Base-by-base conservation (phyloP, 2,329 filamentous ascomycete genomes). In the Nothopassalora personata region DNA sequence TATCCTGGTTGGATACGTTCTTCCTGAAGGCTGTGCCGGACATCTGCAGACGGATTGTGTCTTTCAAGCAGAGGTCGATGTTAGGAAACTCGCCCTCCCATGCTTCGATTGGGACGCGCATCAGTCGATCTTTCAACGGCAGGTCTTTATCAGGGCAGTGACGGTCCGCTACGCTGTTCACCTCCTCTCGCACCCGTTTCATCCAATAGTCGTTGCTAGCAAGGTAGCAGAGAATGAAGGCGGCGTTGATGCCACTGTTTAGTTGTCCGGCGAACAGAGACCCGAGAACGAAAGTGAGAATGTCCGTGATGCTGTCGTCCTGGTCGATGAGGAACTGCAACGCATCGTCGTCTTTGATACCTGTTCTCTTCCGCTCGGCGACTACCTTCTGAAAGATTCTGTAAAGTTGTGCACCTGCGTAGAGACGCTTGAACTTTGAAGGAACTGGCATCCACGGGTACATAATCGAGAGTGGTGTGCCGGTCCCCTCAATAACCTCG, bases 31-130 rank as follows among this genome's bases (percentile, higher is more conserved):
- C 74, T 0, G 76, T 73, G 5, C 82, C 82, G 0, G 75, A 69
- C 7, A 78, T 63, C 33, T 78, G 77, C 27, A 85, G 63, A 2
- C 83, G 77, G 59, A 86, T 83, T 13, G 75, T 76, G 60, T 86
- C 83, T 45, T 77, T 75, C 39, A 85, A 71, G 49, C 78, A 81
- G 28, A 82, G 57, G 58, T 83, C 79, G 33, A 84, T 72, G 5
- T 76, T 59, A 0, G 81, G 80, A 59, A 86, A 84, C 18, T 81
- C 79, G 11, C 68, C 54, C 66, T 85, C 82, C 82, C 82, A 86
- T 0, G 77, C 79, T 13, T 83, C 79, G 30, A 83, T 67, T 0
- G 76, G 74, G 0, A 86, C 70, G 1, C 72, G 66, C 36, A 73
- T 69, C 1, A 85, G 68, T 19, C 74, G 71, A 1, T 74, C 67